Evolutionary conservation across 2,329 filamentous ascomycete genomes (phyloP), one percentile per base, ranked within the genome.

Genomic region (Ophiostoma montium): DNA sequence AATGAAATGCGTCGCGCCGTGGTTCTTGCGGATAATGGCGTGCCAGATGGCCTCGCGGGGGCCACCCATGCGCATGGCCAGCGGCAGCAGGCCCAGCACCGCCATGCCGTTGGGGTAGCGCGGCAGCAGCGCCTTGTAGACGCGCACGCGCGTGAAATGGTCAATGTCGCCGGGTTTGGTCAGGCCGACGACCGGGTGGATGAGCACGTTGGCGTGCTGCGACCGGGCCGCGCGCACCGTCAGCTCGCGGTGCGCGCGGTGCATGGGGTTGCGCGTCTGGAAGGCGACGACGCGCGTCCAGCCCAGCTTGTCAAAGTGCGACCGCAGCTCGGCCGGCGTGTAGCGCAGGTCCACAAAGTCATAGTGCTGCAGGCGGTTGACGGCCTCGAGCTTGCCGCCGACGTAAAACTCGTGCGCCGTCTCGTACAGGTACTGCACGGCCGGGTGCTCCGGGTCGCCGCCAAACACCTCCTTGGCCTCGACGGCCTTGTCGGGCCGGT

Each of bases 51-150:
- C 92, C 74, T 98, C 92, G 58, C 92, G 86, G 55, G 92, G 92
- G 60, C 92, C 92, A 63, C 88, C 92, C 92, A 98, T 98, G 65
- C 92, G 85, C 92, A 98, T 98, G 61, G 92, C 92, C 56, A 98
- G 77, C 52, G 89, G 89, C 49, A 98, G 78, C 38, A 98, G 86
- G 68, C 88, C 90, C 56, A 98, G 80, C 35, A 94, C 88, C 52
- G 92, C 92, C 92, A 98, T 98, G 62, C 92, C 92, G 68, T 96
- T 98, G 67, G 92, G 92, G 72, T 98, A 98, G 63, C 92, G 81
- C 58, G 90, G 87, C 57, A 98, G 78, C 49, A 98, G 80, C 39
- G 92, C 90, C 76, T 96, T 86, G 79, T 98, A 98, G 61, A 95
- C 92, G 63, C 92, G 88, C 60, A 98, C 92, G 65, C 92, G 87